These are phyloP conservation scores for Hansenula sp. DNA, from an alignment of 1,139 yeast genomes.

Conservation along the genomic window DNA sequence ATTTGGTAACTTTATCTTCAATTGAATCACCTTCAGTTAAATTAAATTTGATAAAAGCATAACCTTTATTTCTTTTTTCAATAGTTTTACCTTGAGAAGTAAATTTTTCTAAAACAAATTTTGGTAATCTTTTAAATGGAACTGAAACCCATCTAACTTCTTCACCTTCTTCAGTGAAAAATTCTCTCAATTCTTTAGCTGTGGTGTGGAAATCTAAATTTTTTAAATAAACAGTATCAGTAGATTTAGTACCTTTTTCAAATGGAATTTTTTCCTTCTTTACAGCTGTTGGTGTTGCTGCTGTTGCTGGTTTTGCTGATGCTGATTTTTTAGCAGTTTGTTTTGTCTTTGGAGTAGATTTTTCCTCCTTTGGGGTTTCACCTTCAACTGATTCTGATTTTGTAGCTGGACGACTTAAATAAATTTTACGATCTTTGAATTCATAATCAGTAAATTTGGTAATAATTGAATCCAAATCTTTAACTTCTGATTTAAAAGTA, in stretches of 20 bases:
- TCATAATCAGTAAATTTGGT: conserved; percentile 19
- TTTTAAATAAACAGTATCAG: conserved; percentile 52
- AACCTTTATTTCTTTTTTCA: conserved; percentile 52
- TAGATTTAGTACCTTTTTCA: conserved; percentile 51
- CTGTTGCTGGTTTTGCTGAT: conserved; percentile 5
- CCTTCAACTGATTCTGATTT: neutral
- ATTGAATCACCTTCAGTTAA: conserved; percentile 20
- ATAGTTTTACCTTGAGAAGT: conserved; percentile 34
- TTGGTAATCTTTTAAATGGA: conserved; percentile 45
- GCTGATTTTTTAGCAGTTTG: neutral
- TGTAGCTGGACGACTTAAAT: conserved; percentile 13
- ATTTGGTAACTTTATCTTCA: conserved; percentile 35
- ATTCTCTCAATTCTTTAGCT: conserved; percentile 37
- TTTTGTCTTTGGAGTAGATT: neutral
- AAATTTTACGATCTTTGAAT: conserved; percentile 22
- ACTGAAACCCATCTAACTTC: conserved; percentile 54
- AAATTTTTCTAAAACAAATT: conserved; percentile 34
- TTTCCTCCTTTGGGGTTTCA: neutral
- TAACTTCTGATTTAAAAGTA: conserved; percentile 14
- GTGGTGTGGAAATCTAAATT: conserved; percentile 49
- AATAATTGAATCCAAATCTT: conserved; percentile 18
- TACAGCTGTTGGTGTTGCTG: conserved; percentile 7
- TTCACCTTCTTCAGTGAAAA: conserved; percentile 36
- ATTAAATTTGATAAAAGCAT: conserved; percentile 53
- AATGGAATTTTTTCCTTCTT: conserved; percentile 31